Conservation (phyloP, 1,284 basidiomycete species). For the Ceratobasidium sp. region DNA sequence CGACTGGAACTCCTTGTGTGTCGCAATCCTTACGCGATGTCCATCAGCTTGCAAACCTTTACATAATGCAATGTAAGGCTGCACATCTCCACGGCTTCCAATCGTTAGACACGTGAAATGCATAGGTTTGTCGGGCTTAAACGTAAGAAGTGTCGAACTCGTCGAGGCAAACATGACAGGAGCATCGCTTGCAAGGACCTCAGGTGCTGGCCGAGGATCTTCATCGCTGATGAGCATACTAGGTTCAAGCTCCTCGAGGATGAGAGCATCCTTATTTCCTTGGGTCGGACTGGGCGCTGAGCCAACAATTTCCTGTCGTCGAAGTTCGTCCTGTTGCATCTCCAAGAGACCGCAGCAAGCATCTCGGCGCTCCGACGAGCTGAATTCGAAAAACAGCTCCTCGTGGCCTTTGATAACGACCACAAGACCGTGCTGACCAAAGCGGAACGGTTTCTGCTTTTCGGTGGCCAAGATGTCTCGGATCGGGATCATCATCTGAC, state of each 20-base stretch:
- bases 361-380: constrained; percentile 75
- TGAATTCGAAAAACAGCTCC: constrained; percentile 96
- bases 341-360: constrained; percentile 79
- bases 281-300: constrained; percentile 55
- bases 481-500: constrained; percentile 91
- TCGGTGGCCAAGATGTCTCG: constrained; percentile 86
- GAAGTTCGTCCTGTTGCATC: constrained; percentile 78
- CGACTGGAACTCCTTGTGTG: constrained; percentile 91
- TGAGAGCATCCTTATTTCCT: constrained; percentile 69
- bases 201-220: constrained; percentile 54
- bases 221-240: constrained; percentile 53
- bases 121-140: constrained; percentile 84
- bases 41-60: constrained; percentile 92
- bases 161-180: constrained; percentile 88
- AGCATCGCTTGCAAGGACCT: constrained; percentile 75
- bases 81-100: constrained; percentile 91
- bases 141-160: constrained; percentile 92
- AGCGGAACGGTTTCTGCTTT: constrained; percentile 85
- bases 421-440: constrained; percentile 87
- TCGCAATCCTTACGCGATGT: constrained; percentile 84
- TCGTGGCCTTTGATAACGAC: constrained; percentile 94
- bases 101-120: constrained; percentile 94
- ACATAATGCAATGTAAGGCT: constrained; percentile 93
- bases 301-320: constrained; percentile 56
- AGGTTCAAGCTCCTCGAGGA: constrained; percentile 75